Percentiles rank a stretch among this genome's conserved stretches.
Evolutionary conservation across 2,329 filamentous ascomycete genomes (phyloP).

Genomic region (Cordyceps cicadae): DNA sequence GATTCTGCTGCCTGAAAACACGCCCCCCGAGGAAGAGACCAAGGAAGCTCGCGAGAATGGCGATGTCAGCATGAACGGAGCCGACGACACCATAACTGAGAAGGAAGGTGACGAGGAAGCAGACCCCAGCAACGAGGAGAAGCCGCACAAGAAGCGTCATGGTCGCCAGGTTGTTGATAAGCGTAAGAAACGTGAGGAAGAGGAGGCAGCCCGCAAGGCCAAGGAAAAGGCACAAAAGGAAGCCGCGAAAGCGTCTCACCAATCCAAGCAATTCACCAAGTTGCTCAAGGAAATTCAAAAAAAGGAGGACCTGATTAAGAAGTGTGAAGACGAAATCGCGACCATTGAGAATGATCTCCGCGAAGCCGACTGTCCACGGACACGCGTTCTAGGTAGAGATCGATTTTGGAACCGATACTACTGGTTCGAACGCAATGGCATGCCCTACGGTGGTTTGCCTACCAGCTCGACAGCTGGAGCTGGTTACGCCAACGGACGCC

Average conservation of each 20-base stretch:
- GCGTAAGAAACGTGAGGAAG: conserved; percentile 67
- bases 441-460: conserved; percentile 87
- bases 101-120: conserved; percentile 46
- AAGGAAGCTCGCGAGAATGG: conserved; percentile 38
- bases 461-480: conserved; percentile 80
- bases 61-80: conserved; percentile 54
- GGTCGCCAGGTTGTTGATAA: conserved; percentile 54
- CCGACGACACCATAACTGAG: conserved; percentile 50
- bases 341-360: conserved; percentile 85
- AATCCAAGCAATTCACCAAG: conserved; percentile 82
- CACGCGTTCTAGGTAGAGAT: conserved; percentile 82
- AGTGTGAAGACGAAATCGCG: conserved; percentile 78
- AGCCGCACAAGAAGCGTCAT: conserved; percentile 42
- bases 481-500: conserved; percentile 83
- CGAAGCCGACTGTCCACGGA: conserved; percentile 87
- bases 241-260: conserved; percentile 53
- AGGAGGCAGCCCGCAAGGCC: conserved; percentile 66
- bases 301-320: conserved; percentile 69
- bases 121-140: conserved; percentile 65
- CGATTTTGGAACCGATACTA: conserved; percentile 98
- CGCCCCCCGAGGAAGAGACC: conserved; percentile 49
- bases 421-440: conserved; percentile 98
- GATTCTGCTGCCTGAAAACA: conserved; percentile 63
- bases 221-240: conserved; percentile 65
- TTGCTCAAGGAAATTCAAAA: conserved; percentile 83